Base-by-base conservation (phyloP, 805 yeast species). In the Sugiyamaella americana region DNA sequence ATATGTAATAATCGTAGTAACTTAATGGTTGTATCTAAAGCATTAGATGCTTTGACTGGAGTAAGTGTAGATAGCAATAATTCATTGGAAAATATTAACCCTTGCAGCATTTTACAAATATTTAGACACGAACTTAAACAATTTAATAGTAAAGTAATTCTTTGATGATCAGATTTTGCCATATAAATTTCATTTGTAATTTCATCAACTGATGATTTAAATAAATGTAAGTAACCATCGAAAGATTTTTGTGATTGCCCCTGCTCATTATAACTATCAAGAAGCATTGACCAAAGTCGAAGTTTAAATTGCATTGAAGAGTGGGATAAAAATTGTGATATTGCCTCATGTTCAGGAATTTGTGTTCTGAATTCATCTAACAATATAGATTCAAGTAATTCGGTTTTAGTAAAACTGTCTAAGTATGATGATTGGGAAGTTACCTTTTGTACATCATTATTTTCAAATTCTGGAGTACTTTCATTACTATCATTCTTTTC, bases 271-370 rank as follows among this genome's bases (percentile, higher is more conserved):
- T 83, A 85, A 46, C 74, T 73, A 51, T 74, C 77, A 41, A 87
- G 71, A 16, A 89, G 66, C 20, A 83, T 72, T 26, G 76, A 78
- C 95, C 97, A 89, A 2, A 93, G 64, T 45, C 81, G 80, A 34
- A 88, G 65, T 47, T 76, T 77, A 59, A 87, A 73, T 19, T 78
- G 82, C 19, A 83, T 67, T 0, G 93, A 78, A 0, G 94, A 79
- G 10, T 68, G 69, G 2, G 69, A 64, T 13, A 93, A 68, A 58
- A 91, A 87, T 10, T 68, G 62, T 19, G 72, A 68, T 61, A 87
- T 80, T 5, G 88, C 79, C 13, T 58, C 52, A 30, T 74, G 69
- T 30, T 72, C 75, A 1, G 58, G 47, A 11, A 65, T 37, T 43
- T 37, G 19, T 35, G 23, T 11, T 24, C 47, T 5, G 40, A 32